Evolutionary conservation across 2,329 filamentous ascomycete genomes (phyloP).

Genomic region (Paraphaeosphaeria minitans): DNA sequence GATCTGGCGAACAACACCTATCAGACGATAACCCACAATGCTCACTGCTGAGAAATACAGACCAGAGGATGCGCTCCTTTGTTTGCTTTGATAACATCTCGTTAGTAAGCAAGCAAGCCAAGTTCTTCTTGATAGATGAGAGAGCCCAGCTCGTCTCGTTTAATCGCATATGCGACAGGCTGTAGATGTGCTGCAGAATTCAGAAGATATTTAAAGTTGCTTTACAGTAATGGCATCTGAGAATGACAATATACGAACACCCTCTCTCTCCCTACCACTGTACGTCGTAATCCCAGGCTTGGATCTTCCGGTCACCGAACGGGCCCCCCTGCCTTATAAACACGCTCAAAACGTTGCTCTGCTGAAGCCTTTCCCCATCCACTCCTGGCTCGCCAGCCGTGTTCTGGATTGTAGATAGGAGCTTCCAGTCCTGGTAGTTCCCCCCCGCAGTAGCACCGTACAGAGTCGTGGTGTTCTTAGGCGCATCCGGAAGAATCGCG

Average conservation of each 20-base stretch:
- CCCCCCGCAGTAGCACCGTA: conserved; percentile 37
- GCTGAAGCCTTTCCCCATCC: conserved; percentile 36
- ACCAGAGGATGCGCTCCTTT: not conserved
- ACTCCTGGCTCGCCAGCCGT: conserved; percentile 39
- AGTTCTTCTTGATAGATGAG: not conserved
- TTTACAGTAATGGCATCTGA: too few relatives aligned
- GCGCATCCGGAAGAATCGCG: conserved; percentile 38
- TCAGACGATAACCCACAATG: not conserved
- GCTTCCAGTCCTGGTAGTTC: conserved; percentile 38
- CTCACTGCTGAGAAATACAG: not conserved
- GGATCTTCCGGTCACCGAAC: conserved; percentile 39
- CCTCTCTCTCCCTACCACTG: conserved; percentile 12
- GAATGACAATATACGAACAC: too few relatives aligned
- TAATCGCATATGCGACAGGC: too few relatives aligned
- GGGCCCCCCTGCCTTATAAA: conserved; percentile 43
- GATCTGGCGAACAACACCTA: not conserved
- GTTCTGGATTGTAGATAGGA: conserved; percentile 36
- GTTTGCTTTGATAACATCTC: not conserved
- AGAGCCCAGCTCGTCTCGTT: not conserved
- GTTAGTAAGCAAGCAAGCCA: not conserved
- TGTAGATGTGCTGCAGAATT: too few relatives aligned
- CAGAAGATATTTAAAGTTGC: too few relatives aligned
- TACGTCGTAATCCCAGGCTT: conserved; percentile 43
- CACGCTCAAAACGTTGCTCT: conserved; percentile 35
- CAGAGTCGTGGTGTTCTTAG: conserved; percentile 33